Percentiles rank a stretch among this genome's conserved stretches.
These are phyloP conservation scores for Ajuga reptans DNA, from an alignment of 305 asterid genomes.

Conservation along the genomic window DNA sequence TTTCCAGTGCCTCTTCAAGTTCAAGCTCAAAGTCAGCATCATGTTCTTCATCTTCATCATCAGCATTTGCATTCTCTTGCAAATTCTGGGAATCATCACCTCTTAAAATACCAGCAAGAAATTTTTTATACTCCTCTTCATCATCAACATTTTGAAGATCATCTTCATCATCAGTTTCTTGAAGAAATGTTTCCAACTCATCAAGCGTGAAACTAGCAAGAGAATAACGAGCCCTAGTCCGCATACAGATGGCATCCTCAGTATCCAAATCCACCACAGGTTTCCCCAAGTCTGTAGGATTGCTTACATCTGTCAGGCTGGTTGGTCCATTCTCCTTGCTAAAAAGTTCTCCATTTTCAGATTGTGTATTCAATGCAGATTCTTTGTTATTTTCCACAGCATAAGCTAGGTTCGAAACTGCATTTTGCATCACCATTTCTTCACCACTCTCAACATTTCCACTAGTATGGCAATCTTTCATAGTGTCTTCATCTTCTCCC, in stretches of 20 bases:
- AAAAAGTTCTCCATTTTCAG: conserved; percentile 30
- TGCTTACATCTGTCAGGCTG: conserved; percentile 26
- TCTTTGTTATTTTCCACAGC: conserved; percentile 24
- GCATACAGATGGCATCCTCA: conserved; percentile 86
- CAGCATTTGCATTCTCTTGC: conserved; percentile 51
- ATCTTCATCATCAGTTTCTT: conserved; percentile 98
- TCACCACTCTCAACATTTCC: conserved; percentile 53
- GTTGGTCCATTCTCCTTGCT: conserved; percentile 34
- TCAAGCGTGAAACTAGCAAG: conserved; percentile 89
- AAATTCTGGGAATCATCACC: conserved; percentile 54
- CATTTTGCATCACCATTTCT: conserved; percentile 42
- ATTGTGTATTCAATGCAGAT: conserved; percentile 24
- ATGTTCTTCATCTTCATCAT: conserved; percentile 93
- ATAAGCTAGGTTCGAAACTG: conserved; percentile 23
- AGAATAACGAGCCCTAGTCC: conserved; percentile 97
- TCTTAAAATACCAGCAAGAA: conserved; percentile 78
- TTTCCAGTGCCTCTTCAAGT: conserved; percentile 95
- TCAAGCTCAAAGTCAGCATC: conserved; percentile 99
- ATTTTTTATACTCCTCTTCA: conserved; percentile 79
- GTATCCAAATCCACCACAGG: conserved; percentile 38
- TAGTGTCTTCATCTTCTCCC: conserved; percentile 21
- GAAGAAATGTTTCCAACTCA: conserved; percentile 94
- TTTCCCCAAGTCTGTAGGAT: conserved; percentile 27
- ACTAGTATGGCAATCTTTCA: conserved; percentile 26
- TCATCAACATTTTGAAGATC: conserved; percentile 87